Evolutionary conservation across 225 moss, liverwort and hornwort genomes (phyloP), one percentile per base, ranked within the genome.

Genomic region (Ulota crispa): DNA sequence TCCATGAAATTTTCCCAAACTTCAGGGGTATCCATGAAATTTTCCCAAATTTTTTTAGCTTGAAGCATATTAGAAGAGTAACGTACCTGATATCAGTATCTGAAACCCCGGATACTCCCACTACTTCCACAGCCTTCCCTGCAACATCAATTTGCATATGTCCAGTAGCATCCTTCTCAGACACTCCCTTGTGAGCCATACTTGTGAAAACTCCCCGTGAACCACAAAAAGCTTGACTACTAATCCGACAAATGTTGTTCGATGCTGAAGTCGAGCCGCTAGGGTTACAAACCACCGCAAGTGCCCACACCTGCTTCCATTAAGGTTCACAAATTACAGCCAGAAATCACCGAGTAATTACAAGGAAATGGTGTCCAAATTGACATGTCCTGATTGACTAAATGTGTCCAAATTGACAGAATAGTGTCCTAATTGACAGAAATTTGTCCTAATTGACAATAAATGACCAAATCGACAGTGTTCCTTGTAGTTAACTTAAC

Each of bases 91-190:
- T 72, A 72, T 94, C 86, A 65, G 79, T 56, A 34, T 89, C 92
- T 15, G 91, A 87, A 85, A 97, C 82, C 55, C 92, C 95, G 55
- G 90, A 61, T 21, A 63, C 87, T 85, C 93, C 97, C 43, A 85
- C 78, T 9, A 97, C 76, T 61, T 89, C 86, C 68, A 97, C 89
- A 67, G 72, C 39, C 73, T 70, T 89, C 68, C 92, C 95, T 54
- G 57, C 83, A 20, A 97, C 61, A 27, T 88, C 81, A 21, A 97
- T 82, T 61, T 81, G 87, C 59, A 86, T 36, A 43, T 75, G 68
- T 70, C 73, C 89, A 52, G 59, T 52, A 52, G 76, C 78, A 80
- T 82, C 81, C 31, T 75, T 78, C 55, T 83, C 85, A n/a, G 82
- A 79, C 30, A 67, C 85, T 73, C 82, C 88, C 70, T 83, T 79